Conservation (phyloP, 345 rosid species). For the Noccaea caerulescens region DNA sequence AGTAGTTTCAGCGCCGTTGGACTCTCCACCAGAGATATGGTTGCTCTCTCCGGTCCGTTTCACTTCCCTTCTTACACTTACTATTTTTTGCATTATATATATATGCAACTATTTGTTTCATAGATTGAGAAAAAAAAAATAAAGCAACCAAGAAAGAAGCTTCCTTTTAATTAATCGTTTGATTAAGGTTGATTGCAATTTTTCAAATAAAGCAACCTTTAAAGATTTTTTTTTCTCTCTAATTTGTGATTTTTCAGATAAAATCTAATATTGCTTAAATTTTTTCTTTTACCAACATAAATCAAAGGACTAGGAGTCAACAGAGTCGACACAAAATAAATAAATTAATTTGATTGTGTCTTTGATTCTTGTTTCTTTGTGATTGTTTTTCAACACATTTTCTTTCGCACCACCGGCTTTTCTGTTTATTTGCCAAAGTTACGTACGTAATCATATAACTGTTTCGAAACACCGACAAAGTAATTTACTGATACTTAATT, state of each 20-base stretch:
- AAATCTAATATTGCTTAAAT: not conserved
- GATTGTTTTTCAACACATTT: constrained; percentile 28
- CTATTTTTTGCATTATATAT: not conserved
- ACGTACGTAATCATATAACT: constrained; percentile 19
- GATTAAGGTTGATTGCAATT: not conserved
- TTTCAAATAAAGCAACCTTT: too few species aligned
- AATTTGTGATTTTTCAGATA: not conserved
- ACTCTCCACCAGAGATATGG: constrained; percentile 75
- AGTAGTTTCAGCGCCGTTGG: constrained; percentile 65
- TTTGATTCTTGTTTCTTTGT: constrained; percentile 7
- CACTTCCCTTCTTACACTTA: constrained; percentile 8
- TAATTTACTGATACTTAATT: not conserved
- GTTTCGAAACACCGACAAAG: constrained; percentile 17
- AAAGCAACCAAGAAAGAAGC: not conserved
- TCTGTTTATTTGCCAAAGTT: not conserved
- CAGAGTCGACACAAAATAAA: constrained; percentile 24
- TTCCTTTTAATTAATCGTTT: constrained; percentile 7
- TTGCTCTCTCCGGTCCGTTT: constrained; percentile 73
- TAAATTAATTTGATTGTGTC: constrained; percentile 16
- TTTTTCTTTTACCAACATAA: not conserved
- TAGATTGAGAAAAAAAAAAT: not conserved
- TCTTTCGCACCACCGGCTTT: constrained; percentile 34
- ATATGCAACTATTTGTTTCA: not conserved
- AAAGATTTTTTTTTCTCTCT: not conserved
- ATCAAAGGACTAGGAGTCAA: constrained; percentile 19